phyloP scores from a whole-genome alignment of 148 eudicot genomes.

The Chenopodium formosanum region DNA sequence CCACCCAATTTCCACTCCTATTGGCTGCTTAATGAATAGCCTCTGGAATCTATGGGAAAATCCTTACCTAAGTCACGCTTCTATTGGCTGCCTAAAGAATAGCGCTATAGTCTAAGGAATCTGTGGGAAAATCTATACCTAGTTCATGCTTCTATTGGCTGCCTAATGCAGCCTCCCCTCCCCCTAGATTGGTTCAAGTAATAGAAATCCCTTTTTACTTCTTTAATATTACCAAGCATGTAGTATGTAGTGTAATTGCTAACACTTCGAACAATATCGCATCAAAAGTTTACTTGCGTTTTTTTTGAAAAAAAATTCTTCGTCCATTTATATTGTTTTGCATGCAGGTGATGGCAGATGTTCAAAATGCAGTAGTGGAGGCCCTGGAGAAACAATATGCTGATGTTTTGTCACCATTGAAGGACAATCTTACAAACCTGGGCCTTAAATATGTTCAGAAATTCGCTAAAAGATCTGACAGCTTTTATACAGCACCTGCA shows the following conservation, averaged over 20 bases:
- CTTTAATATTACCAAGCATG: not conserved
- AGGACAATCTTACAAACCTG: conserved; percentile 55
- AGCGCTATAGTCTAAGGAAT: too few relatives aligned
- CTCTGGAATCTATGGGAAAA: too few relatives aligned
- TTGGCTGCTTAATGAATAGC: not conserved
- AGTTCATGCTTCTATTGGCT: too few relatives aligned
- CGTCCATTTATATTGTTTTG: not conserved
- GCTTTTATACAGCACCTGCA: conserved; percentile 42
- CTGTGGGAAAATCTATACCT: too few relatives aligned
- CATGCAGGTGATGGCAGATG: conserved; percentile 66
- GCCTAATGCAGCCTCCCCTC: not conserved
- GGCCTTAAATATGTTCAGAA: conserved; percentile 79
- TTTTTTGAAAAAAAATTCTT: not conserved
- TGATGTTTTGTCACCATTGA: conserved; percentile 68
- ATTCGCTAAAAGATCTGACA: conserved; percentile 52
- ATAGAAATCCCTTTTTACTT: not conserved
- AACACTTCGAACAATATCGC: not conserved
- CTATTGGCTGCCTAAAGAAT: not conserved
- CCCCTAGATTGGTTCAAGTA: not conserved
- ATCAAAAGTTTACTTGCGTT: not conserved
- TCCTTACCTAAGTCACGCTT: too few relatives aligned
- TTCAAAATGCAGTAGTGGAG: conserved; percentile 64
- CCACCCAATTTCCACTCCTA: too few relatives aligned
- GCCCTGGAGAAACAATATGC: conserved; percentile 63
- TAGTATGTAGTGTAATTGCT: not conserved